These are phyloP conservation scores for Cyberlindnera japonica DNA, from an alignment of 805 yeast genomes.

Conservation along the genomic window DNA sequence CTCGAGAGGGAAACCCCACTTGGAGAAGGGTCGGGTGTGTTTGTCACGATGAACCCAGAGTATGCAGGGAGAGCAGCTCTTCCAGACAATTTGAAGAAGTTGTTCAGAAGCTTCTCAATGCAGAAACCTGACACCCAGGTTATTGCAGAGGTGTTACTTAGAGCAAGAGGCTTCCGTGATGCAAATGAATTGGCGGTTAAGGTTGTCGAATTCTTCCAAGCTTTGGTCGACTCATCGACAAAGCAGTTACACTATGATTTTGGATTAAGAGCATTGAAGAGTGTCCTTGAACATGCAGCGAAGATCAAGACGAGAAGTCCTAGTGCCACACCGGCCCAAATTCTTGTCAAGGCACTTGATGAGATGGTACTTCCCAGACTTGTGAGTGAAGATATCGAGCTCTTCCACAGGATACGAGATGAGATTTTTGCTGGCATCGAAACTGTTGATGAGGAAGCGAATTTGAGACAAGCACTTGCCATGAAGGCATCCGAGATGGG, in stretches of 20 bases:
- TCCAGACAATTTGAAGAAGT: slow-evolving; percentile 81
- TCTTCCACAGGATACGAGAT: slow-evolving; percentile 21
- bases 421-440: slow-evolving; percentile 39
- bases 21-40: slow-evolving; percentile 58
- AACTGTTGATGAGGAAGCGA: slow-evolving; percentile 30
- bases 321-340: slow-evolving; percentile 25
- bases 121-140: slow-evolving; percentile 61
- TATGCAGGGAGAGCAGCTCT: slow-evolving; percentile 78
- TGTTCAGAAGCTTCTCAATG: slow-evolving; percentile 75
- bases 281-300: slow-evolving; percentile 60
- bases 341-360: slow-evolving; percentile 50
- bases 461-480: slow-evolving; percentile 29
- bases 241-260: slow-evolving; percentile 81
- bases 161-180: slow-evolving; percentile 63
- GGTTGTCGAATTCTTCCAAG: slow-evolving; percentile 52
- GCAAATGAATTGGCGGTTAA: slow-evolving; percentile 42
- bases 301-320: slow-evolving; percentile 30
- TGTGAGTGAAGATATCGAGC: slow-evolving; percentile 44
- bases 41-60: slow-evolving; percentile 88
- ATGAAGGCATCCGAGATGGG: slow-evolving; percentile 33
- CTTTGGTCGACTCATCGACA: slow-evolving; percentile 40
- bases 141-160: slow-evolving; percentile 69
- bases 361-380: slow-evolving; percentile 70
- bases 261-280: slow-evolving; percentile 79
- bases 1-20: slow-evolving; percentile 40